Conservation (phyloP, 306 rosid genomes). For the Vachellia pachyceras region DNA sequence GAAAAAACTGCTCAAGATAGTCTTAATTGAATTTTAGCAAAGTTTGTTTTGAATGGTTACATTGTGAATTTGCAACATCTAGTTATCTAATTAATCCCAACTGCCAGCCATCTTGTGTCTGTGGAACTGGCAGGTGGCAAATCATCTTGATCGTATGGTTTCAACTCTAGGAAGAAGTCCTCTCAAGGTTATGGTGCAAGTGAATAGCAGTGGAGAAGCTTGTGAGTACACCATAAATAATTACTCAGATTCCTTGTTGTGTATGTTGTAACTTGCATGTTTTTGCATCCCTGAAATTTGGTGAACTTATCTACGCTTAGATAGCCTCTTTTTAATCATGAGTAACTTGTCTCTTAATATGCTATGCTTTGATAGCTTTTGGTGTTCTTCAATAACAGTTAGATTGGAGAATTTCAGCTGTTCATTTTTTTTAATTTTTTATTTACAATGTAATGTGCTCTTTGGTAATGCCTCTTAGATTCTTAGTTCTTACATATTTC, state of each 20-base stretch:
- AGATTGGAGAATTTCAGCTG: constrained; percentile 16
- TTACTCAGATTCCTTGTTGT: constrained; percentile 23
- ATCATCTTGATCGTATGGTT: constrained; percentile 75
- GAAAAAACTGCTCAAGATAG: neutral
- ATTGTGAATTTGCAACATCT: constrained; percentile 18
- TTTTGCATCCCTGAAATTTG: neutral
- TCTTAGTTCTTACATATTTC: constrained; percentile 14
- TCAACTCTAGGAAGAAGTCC: constrained; percentile 78
- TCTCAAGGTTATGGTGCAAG: constrained; percentile 80
- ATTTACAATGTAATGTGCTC: constrained; percentile 13
- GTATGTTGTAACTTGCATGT: constrained; percentile 18
- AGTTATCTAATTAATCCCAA: constrained; percentile 18
- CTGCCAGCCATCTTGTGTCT: constrained; percentile 34
- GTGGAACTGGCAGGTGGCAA: constrained; percentile 70
- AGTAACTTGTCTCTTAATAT: neutral
- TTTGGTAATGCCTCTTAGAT: constrained; percentile 8
- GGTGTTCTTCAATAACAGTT: neutral
- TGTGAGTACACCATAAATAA: constrained; percentile 57
- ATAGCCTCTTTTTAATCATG: constrained; percentile 11
- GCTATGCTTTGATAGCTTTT: neutral
- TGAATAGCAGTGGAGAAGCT: constrained; percentile 93
- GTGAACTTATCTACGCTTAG: constrained; percentile 6
- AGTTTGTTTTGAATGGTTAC: constrained; percentile 18
- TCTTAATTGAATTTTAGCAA: neutral
- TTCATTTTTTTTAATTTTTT: constrained; percentile 4